Conservation (phyloP, 2,329 filamentous ascomycete species). For the Fusarium paranaense region DNA sequence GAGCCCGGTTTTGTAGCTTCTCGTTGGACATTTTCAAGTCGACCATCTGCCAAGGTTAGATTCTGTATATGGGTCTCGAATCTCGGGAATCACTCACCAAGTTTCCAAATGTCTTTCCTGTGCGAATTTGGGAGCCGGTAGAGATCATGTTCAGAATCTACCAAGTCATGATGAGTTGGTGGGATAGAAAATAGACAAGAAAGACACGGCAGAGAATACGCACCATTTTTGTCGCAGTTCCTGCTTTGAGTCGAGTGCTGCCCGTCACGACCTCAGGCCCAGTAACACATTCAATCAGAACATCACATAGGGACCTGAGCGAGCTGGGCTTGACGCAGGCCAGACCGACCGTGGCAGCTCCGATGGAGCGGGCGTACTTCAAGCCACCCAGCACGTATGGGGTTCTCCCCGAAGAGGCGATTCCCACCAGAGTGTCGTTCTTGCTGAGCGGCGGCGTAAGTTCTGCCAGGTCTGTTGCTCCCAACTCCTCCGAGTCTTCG, state of each 20-base stretch:
- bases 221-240: constrained; percentile 15
- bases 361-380: background rate
- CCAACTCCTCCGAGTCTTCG: constrained; percentile 23
- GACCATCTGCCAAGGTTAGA: background rate
- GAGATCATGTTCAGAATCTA: background rate
- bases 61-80: background rate
- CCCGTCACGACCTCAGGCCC: constrained; percentile 10
- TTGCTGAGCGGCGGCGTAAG: constrained; percentile 7
- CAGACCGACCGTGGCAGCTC: constrained; percentile 5
- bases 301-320: background rate
- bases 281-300: constrained; percentile 11
- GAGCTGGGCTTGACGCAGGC: constrained; percentile 7
- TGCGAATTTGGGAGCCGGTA: background rate
- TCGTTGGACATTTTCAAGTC: background rate
- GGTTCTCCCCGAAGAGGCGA: constrained; percentile 32
- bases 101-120: background rate
- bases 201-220: background rate
- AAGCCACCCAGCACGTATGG: constrained; percentile 31
- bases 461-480: constrained; percentile 9
- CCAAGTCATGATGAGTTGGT: background rate
- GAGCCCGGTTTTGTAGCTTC: background rate
- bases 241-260: constrained; percentile 9
- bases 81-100: background rate
- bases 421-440: constrained; percentile 29
- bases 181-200: background rate